Evolutionary conservation across 306 rosid species (phyloP).

Genomic region (Lathyrus tuberosus): DNA sequence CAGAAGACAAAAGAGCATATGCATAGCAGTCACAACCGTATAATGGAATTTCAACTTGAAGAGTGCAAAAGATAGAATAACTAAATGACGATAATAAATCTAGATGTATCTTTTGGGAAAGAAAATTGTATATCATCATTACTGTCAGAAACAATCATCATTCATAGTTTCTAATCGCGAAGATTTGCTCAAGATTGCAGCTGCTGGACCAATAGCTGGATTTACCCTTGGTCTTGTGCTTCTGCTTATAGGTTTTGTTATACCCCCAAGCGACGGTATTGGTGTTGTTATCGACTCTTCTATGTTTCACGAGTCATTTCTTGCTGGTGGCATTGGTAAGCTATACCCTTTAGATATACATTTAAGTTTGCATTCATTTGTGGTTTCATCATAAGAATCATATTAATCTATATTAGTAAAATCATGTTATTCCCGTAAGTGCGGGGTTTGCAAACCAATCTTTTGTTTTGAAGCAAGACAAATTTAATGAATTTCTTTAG

Average conservation of each 20-base stretch:
- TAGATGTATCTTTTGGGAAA: too few relatives aligned
- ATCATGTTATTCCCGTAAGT: neutral
- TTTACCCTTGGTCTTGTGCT: conserved; percentile 79
- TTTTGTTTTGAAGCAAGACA: neutral
- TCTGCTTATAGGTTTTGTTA: conserved; percentile 77
- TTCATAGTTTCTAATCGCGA: conserved; percentile 90
- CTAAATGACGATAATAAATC: too few relatives aligned
- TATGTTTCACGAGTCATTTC: conserved; percentile 95
- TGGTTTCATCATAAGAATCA: neutral
- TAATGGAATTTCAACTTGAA: too few relatives aligned
- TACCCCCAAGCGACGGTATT: conserved; percentile 90
- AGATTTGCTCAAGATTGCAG: conserved; percentile 92
- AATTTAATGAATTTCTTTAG: too few relatives aligned
- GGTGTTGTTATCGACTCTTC: conserved; percentile 84
- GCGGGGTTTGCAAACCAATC: neutral
- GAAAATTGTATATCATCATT: too few relatives aligned
- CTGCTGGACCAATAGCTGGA: conserved; percentile 95
- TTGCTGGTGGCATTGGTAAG: conserved; percentile 88
- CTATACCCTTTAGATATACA: conserved; percentile 22
- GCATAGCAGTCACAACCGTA: too few relatives aligned
- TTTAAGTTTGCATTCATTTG: conserved; percentile 33
- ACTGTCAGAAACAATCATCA: too few relatives aligned
- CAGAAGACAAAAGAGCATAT: too few relatives aligned
- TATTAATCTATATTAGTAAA: neutral
- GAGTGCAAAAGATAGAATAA: too few relatives aligned